phyloP scores from a whole-genome alignment of 2,329 filamentous ascomycete genomes.

The Aureobasidium mangrovei region DNA sequence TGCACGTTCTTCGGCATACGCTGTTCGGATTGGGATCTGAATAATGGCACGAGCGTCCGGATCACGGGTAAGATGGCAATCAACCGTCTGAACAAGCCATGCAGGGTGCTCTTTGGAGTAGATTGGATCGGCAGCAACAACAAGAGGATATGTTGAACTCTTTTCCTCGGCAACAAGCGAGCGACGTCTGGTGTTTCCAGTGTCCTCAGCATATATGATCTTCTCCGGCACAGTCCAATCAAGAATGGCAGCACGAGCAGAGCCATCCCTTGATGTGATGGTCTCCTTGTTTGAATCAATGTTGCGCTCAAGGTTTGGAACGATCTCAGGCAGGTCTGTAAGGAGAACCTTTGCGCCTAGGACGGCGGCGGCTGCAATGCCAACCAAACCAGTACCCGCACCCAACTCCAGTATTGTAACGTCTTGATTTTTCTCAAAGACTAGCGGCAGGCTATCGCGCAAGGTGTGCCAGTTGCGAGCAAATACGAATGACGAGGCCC shows the following conservation, averaged over 20 bases:
- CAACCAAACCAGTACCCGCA: conserved; percentile 83
- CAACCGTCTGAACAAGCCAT: conserved; percentile 63
- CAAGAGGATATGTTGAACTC: conserved; percentile 41
- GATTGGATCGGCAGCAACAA: conserved; percentile 77
- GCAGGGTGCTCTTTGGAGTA: conserved; percentile 77
- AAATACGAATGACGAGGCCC: conserved; percentile 83
- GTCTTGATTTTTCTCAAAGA: conserved; percentile 12
- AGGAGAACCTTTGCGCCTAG: conserved; percentile 60
- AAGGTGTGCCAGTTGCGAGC: conserved; percentile 56
- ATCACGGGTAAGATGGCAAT: conserved; percentile 53
- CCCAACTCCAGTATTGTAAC: conserved; percentile 63
- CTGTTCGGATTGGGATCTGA: conserved; percentile 72
- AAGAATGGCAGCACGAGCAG: conserved; percentile 54
- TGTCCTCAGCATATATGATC: conserved; percentile 3
- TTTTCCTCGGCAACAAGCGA: not conserved
- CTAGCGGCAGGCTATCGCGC: conserved; percentile 13
- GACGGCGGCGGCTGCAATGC: conserved; percentile 69
- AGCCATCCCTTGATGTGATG: conserved; percentile 48
- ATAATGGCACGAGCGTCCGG: conserved; percentile 58
- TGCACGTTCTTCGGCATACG: conserved; percentile 55
- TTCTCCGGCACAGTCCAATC: conserved; percentile 60
- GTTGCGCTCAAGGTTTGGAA: conserved; percentile 72
- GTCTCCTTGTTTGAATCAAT: conserved; percentile 52
- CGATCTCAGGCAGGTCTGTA: conserved; percentile 77
- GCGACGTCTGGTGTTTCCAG: not conserved